phyloP scores from a whole-genome alignment of 768 basidiomycete species.

The Mrakia frigida region DNA sequence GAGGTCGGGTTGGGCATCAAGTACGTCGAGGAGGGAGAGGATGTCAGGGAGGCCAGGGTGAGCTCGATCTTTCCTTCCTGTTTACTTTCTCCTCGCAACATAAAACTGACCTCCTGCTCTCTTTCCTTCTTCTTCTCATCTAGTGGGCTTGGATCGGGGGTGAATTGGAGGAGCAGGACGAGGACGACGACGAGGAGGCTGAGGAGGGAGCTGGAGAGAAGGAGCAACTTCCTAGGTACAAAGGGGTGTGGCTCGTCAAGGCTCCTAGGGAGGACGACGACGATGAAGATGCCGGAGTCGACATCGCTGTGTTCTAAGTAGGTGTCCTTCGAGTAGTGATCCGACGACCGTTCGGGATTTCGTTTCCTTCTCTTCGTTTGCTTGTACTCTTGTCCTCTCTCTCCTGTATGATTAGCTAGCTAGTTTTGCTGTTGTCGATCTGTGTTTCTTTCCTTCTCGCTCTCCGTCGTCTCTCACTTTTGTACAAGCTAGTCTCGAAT shows the following conservation, averaged over 20 bases:
- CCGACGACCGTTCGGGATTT: too few species aligned
- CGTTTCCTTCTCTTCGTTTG: too few species aligned
- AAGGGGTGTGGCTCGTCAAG: not conserved
- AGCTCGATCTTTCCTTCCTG: not conserved
- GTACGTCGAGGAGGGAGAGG: constrained; percentile 11
- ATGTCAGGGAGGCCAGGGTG: constrained; percentile 6
- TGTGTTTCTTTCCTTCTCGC: too few species aligned
- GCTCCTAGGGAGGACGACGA: not conserved
- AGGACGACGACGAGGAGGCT: not conserved
- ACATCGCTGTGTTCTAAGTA: too few species aligned
- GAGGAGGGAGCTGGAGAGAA: not conserved
- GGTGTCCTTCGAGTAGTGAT: too few species aligned
- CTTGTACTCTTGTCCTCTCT: too few species aligned
- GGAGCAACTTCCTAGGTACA: not conserved
- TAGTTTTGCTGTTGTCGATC: too few species aligned
- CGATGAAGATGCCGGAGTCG: too few species aligned
- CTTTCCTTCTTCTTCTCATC: not conserved
- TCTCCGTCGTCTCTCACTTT: too few species aligned
- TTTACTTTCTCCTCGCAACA: not conserved
- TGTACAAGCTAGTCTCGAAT: too few species aligned
- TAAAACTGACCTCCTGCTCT: not conserved
- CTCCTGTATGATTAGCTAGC: too few species aligned
- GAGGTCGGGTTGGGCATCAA: constrained; percentile 1
- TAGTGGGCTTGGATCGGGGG: constrained; percentile 4
- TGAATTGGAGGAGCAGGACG: constrained; percentile 3